Evolutionary conservation across 1,284 basidiomycete species (phyloP), one percentile per base, ranked within the genome.

Genomic region (Ceratobasidium sp.): DNA sequence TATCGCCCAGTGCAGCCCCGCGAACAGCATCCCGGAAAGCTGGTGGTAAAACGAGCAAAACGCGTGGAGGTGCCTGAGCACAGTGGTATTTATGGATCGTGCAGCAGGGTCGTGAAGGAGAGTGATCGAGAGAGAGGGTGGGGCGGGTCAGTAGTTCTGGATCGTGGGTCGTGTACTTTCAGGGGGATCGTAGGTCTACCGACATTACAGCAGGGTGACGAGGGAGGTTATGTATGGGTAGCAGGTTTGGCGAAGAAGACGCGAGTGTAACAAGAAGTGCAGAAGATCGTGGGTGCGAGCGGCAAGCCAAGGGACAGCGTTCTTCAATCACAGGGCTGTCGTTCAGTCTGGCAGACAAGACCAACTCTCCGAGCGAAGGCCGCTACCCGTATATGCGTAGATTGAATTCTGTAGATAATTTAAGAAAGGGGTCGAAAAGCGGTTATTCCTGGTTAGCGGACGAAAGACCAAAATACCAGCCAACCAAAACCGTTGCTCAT

Each of bases 21-120:
- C 54, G 37, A 71, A 35, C 51, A 71, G 39, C 68, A 71, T 71
- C 28, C 20, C 28, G 54, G 13, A 56, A 56, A 20, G 35, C 33
- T 67, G 65, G 47, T 51, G 33, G 65, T 60, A 60, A 35, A 31
- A 35, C 58, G 35, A 35, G 58, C 11, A 28, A 28, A 28, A n/a
- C 58, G 33, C 20, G 20, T 28, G 58, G 33, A 26, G 23, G 39
- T 45, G 28, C 63, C 45, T 64, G 39, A 64, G 39, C 63, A 47
- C 6, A 37, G 63, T 23, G 51, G 28, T 37, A 11, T 68, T 68
- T 68, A 53, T 47, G 23, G 23, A 37, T 10, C 31, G 45, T 31
- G 45, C 42, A 28, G 53, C 53, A 71, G 68, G 68, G 68, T 71
- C 54, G 68, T 20, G 39, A 69, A 26, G 35, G 37, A 58, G 53